A percentile compares a stretch with the other conserved stretches of the same genome.
Evolutionary conservation across 352 stramenopile genomes (phyloP).

Genomic region (Pythium periplocum): DNA sequence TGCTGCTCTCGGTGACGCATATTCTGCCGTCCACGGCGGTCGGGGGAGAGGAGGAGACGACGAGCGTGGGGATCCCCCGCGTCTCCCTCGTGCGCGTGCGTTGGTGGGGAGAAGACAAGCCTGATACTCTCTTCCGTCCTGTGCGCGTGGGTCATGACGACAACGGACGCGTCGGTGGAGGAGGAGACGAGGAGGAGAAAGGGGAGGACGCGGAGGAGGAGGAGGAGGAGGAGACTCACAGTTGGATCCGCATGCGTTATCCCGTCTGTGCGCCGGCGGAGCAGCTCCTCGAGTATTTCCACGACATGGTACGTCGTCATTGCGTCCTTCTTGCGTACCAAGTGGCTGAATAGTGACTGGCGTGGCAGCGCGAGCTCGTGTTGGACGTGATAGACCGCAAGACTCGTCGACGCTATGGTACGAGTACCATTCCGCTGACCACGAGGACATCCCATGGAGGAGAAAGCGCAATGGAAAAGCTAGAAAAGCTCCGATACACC

Average conservation of each 20-base stretch:
- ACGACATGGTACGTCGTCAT: constrained; percentile 33
- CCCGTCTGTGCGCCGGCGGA: constrained; percentile 26
- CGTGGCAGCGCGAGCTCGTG: constrained; percentile 32
- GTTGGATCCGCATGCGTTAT: constrained; percentile 41
- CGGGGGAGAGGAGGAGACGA: constrained; percentile 2
- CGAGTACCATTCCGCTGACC: constrained; percentile 8
- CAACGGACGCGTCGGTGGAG: background rate
- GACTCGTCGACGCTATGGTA: constrained; percentile 31
- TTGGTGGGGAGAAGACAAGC: constrained; percentile 53
- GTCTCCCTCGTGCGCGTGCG: constrained; percentile 41
- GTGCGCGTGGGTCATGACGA: constrained; percentile 6
- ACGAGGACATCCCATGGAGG: background rate
- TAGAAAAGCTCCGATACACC: background rate
- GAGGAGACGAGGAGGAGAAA: constrained; percentile 4
- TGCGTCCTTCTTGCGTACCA: background rate
- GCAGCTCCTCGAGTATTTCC: constrained; percentile 47
- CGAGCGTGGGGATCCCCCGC: constrained; percentile 15
- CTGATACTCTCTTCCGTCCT: constrained; percentile 41
- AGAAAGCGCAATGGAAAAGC: constrained; percentile 10
- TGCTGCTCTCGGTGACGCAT: constrained; percentile 37
- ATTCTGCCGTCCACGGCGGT: constrained; percentile 31
- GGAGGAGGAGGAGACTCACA: constrained; percentile 3
- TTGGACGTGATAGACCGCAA: constrained; percentile 60
- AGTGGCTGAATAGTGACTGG: background rate
- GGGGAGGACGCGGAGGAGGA: constrained; percentile 3